Evolutionary conservation across 805 yeast genomes (phyloP).

Genomic region (Yarrowia keelungensis): DNA sequence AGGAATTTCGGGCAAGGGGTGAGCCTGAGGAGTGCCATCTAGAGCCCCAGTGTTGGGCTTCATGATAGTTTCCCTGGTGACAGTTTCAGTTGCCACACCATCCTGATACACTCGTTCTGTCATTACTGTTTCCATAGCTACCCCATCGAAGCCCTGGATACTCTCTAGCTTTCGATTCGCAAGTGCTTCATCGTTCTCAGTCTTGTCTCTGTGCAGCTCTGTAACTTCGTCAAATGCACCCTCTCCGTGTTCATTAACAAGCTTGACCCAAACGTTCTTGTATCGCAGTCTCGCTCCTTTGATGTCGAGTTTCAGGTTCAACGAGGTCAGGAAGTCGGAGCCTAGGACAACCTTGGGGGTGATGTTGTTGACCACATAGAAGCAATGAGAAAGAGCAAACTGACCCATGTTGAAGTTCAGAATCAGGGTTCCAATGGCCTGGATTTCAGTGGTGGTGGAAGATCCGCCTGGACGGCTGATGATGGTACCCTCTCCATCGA

Average conservation of each 20-base stretch:
- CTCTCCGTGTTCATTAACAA: constrained; percentile 22
- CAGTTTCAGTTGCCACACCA: constrained; percentile 16
- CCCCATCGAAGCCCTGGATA: background rate
- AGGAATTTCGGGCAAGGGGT: constrained; percentile 10
- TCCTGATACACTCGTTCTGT: constrained; percentile 29
- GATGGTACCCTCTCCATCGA: constrained; percentile 22
- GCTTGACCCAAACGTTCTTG: constrained; percentile 25
- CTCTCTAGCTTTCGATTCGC: background rate
- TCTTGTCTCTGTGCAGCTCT: constrained; percentile 1
- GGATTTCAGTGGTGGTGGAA: background rate
- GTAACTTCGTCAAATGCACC: constrained; percentile 15
- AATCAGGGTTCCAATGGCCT: constrained; percentile 27
- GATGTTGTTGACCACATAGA: constrained; percentile 21
- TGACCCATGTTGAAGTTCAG: constrained; percentile 37
- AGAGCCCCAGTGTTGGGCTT: background rate
- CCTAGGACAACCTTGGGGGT: constrained; percentile 21
- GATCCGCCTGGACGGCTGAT: constrained; percentile 20
- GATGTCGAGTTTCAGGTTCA: constrained; percentile 18
- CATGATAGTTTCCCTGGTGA: constrained; percentile 11
- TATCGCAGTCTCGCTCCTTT: constrained; percentile 27
- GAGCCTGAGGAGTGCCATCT: background rate
- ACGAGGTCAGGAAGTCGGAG: constrained; percentile 7
- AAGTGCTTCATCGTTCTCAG: background rate
- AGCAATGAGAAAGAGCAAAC: constrained; percentile 28
- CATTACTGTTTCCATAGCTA: constrained; percentile 9